Conservation (phyloP, 75 land plant genomes). For the Pseudotsuga menziesii region DNA sequence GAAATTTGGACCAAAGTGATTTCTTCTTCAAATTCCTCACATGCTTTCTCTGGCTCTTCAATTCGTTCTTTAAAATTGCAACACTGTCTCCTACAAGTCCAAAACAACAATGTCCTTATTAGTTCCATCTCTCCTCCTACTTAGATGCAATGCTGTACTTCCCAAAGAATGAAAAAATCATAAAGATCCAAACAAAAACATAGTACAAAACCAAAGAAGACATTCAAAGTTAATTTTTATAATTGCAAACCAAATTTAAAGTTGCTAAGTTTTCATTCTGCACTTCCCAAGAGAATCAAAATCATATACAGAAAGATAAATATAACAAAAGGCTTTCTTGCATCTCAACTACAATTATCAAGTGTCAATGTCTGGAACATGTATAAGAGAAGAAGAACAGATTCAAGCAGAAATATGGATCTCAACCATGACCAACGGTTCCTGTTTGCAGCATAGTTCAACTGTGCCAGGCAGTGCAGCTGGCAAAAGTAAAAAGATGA, state of each 20-base stretch:
- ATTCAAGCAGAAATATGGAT: not conserved
- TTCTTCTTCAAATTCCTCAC: conserved; percentile 78
- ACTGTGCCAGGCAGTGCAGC: not conserved
- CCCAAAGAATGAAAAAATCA: not conserved
- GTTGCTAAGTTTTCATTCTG: not conserved
- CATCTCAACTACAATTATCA: not conserved
- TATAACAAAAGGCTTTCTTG: not conserved
- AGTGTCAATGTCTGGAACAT: not conserved
- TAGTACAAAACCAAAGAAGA: no score
- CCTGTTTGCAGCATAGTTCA: not conserved
- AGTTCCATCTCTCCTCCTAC: not conserved
- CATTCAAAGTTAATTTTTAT: not conserved
- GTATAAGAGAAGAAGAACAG: not conserved
- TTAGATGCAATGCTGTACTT: not conserved
- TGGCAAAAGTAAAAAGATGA: not conserved
- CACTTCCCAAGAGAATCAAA: not conserved
- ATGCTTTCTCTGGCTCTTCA: conserved; percentile 79
- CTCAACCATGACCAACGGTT: not conserved
- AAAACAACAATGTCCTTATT: conserved; percentile 11
- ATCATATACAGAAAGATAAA: not conserved
- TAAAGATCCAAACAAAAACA: not conserved
- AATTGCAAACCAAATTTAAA: not conserved
- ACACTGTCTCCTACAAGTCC: conserved; percentile 58
- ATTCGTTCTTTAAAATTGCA: conserved; percentile 58
- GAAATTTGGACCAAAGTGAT: conserved; percentile 82